Evolutionary conservation across 148 eudicot species (phyloP).

Genomic region (Talinum fruticosum): DNA sequence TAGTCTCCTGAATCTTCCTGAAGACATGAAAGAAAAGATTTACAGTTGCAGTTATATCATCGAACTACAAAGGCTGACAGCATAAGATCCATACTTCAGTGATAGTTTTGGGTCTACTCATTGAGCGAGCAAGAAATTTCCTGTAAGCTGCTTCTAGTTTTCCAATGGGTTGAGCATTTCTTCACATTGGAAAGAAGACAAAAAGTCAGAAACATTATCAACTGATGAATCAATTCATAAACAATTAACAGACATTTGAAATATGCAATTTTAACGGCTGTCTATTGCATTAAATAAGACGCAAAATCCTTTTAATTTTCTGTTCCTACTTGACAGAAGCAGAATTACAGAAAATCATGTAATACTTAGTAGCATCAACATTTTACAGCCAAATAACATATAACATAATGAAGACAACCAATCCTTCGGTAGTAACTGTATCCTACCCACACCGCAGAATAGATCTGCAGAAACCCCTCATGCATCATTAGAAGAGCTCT

Average conservation of each 20-base stretch:
- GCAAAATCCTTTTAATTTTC: background rate
- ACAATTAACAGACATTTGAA: background rate
- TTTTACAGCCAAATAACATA: too few relatives aligned
- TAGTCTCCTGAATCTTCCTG: constrained; percentile 67
- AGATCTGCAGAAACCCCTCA: background rate
- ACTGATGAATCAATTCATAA: background rate
- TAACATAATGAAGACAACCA: background rate
- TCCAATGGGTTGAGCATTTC: constrained; percentile 57
- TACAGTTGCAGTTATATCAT: background rate
- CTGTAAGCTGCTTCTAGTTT: constrained; percentile 56
- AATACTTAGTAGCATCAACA: background rate
- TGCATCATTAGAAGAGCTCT: background rate
- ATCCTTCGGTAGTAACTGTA: too few relatives aligned
- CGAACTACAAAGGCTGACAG: constrained; percentile 7
- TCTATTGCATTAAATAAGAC: background rate
- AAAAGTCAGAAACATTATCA: background rate
- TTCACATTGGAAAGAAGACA: constrained; percentile 24
- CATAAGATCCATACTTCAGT: constrained; percentile 49
- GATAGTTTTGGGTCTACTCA: constrained; percentile 49
- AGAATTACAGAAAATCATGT: background rate
- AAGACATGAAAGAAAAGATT: constrained; percentile 9
- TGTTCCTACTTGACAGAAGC: background rate
- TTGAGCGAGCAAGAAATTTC: constrained; percentile 65
- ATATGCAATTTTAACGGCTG: background rate
- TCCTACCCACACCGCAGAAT: background rate